Conservation (phyloP, 2,329 filamentous ascomycete species). For the Clarireedia monteithiana region DNA sequence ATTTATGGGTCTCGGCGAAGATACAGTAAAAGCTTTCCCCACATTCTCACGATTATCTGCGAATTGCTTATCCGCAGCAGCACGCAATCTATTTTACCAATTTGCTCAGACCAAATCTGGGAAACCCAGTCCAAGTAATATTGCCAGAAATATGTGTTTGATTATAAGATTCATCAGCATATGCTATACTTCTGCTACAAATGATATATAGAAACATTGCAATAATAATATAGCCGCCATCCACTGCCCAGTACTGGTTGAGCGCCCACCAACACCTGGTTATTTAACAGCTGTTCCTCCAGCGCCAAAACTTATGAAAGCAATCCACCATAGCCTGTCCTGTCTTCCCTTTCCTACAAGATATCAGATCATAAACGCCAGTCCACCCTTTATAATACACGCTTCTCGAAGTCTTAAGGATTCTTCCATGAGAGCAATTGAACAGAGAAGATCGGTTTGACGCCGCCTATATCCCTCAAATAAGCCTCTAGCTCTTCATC, state of each 20-base stretch:
- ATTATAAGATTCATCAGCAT: background rate
- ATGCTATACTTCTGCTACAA: background rate
- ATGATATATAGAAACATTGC: background rate
- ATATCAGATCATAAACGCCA: no score
- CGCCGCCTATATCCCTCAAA: slow-evolving; percentile 44
- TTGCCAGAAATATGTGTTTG: background rate
- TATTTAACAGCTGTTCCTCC: no score
- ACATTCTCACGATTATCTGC: background rate
- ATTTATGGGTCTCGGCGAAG: background rate
- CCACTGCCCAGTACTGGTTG: no score
- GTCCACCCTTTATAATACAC: background rate
- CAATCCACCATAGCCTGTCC: background rate
- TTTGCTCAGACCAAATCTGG: no score
- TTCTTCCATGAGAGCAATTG: slow-evolving; percentile 29
- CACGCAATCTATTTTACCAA: background rate
- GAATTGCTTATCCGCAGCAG: background rate
- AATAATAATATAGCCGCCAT: background rate
- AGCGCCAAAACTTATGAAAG: no score
- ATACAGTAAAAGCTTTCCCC: slow-evolving; percentile 1
- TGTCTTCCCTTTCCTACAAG: no score
- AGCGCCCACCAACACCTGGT: no score
- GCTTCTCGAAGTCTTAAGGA: slow-evolving; percentile 2
- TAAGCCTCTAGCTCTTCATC: slow-evolving; percentile 69
- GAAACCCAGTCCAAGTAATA: no score
- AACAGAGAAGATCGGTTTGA: slow-evolving; percentile 29